Percentiles rank a stretch among this genome's conserved stretches.
Conservation (phyloP, 768 basidiomycete species). For the Podaxis rugospora region DNA sequence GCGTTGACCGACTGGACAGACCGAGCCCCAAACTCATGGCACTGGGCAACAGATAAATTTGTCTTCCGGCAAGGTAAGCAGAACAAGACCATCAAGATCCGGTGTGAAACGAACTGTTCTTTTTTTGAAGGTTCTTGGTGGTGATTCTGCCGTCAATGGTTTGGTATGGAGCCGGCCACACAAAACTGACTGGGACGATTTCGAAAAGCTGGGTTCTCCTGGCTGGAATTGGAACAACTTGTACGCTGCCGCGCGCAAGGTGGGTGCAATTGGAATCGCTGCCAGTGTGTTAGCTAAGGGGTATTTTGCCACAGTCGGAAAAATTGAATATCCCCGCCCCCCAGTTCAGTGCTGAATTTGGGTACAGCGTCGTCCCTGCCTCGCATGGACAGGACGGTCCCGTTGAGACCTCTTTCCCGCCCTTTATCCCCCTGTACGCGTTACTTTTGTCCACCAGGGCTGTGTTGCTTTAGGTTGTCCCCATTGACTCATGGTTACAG, state of each 20-base stretch:
- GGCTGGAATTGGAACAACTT: constrained; percentile 52
- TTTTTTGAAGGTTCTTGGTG: constrained; percentile 51
- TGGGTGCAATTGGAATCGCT: neutral
- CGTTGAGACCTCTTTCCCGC: constrained; percentile 31
- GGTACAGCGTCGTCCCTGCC: constrained; percentile 17
- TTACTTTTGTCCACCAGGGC: neutral
- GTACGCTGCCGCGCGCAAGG: constrained; percentile 30
- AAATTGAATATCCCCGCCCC: constrained; percentile 21
- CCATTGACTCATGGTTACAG: constrained; percentile 9
- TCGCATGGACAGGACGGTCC: constrained; percentile 47
- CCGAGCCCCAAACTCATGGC: constrained; percentile 41
- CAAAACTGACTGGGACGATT: constrained; percentile 24
- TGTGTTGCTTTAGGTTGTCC: neutral
- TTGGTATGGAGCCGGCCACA: constrained; percentile 34
- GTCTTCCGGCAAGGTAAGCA: constrained; percentile 55
- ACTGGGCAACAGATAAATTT: constrained; percentile 41
- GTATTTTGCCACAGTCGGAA: constrained; percentile 22
- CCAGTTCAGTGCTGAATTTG: constrained; percentile 23
- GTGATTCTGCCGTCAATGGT: constrained; percentile 66
- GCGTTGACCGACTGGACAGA: constrained; percentile 18
- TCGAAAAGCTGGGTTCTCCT: constrained; percentile 48
- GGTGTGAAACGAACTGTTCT: neutral
- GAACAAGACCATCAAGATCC: neutral
- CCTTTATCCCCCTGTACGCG: constrained; percentile 24
- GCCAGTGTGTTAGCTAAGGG: constrained; percentile 15